Evolutionary conservation across 2,329 filamentous ascomycete genomes (phyloP).

Genomic region (Nemania sp.): DNA sequence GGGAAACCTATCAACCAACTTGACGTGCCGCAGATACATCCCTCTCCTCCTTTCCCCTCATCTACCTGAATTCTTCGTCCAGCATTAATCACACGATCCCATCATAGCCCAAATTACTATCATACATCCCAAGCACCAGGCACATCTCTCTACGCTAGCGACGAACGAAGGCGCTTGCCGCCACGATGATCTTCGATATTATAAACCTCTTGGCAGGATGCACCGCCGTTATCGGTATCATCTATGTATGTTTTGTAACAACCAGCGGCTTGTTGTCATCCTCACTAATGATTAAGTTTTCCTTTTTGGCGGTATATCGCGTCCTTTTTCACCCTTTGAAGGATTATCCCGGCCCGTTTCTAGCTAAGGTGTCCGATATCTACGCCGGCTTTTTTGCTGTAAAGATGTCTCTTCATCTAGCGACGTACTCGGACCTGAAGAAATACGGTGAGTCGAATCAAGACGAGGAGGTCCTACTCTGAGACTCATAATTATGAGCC

Average conservation of each 20-base stretch:
- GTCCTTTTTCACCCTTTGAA: slow-evolving; percentile 15
- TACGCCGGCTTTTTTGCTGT: slow-evolving; percentile 20
- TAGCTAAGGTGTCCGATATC: slow-evolving; percentile 20
- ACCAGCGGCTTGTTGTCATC: not conserved
- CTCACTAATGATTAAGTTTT: not conserved
- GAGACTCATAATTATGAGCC: not conserved
- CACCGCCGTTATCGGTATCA: not conserved
- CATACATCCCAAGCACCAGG: too few relatives aligned
- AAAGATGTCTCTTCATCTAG: slow-evolving; percentile 21
- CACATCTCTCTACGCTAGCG: too few relatives aligned
- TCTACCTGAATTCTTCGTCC: too few relatives aligned
- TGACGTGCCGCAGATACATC: too few relatives aligned
- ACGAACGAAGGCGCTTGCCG: too few relatives aligned
- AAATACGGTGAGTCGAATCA: slow-evolving; percentile 19
- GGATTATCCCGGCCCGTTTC: slow-evolving; percentile 21
- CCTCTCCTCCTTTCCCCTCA: too few relatives aligned
- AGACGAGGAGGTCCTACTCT: not conserved
- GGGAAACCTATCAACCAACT: too few relatives aligned
- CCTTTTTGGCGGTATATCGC: not conserved
- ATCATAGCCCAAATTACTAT: too few relatives aligned
- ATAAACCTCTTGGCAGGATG: not conserved
- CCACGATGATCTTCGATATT: not conserved
- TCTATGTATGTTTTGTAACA: slow-evolving; percentile 9
- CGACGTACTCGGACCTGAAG: slow-evolving; percentile 18
- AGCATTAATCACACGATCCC: too few relatives aligned